Conservation (phyloP, 306 rosid genomes). For the Cicer judaicum region DNA sequence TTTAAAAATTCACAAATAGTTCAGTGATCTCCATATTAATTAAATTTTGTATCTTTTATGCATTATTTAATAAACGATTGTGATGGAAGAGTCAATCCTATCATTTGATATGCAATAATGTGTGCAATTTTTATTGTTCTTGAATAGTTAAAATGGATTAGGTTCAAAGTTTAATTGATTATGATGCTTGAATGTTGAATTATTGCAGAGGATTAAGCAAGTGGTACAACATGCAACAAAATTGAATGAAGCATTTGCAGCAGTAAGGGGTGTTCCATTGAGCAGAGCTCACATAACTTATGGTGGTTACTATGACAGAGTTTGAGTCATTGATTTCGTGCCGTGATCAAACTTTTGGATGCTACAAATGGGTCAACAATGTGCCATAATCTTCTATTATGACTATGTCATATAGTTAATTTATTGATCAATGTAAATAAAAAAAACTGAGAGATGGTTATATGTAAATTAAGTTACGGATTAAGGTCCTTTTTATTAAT, state of each 20-base stretch:
- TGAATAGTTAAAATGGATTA: conserved; percentile 22
- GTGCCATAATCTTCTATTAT: not conserved
- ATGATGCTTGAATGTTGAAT: conserved; percentile 32
- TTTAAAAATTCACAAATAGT: no score
- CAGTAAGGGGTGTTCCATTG: conserved; percentile 61
- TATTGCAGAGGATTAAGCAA: conserved; percentile 65
- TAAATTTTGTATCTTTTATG: no score
- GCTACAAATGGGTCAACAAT: conserved; percentile 1
- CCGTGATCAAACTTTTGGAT: not conserved
- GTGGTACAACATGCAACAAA: conserved; percentile 64
- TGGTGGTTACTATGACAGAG: conserved; percentile 65
- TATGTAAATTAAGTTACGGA: conserved; percentile 39
- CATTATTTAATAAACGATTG: no score
- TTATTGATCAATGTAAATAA: conserved; percentile 33
- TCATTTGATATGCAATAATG: not conserved
- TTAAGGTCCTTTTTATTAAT: conserved; percentile 16
- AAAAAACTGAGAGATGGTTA: conserved; percentile 25
- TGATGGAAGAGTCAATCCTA: conserved; percentile 1
- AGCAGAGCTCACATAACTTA: conserved; percentile 69
- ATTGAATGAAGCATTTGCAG: conserved; percentile 72
- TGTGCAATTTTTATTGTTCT: conserved; percentile 18
- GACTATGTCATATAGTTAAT: conserved; percentile 16
- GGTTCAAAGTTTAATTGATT: not conserved
- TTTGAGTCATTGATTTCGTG: conserved; percentile 40
- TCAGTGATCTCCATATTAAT: no score